Evolutionary conservation across 371 early-diverging fungal species (phyloP).

Genomic region (Paramicrosporidium saccamoebae): DNA sequence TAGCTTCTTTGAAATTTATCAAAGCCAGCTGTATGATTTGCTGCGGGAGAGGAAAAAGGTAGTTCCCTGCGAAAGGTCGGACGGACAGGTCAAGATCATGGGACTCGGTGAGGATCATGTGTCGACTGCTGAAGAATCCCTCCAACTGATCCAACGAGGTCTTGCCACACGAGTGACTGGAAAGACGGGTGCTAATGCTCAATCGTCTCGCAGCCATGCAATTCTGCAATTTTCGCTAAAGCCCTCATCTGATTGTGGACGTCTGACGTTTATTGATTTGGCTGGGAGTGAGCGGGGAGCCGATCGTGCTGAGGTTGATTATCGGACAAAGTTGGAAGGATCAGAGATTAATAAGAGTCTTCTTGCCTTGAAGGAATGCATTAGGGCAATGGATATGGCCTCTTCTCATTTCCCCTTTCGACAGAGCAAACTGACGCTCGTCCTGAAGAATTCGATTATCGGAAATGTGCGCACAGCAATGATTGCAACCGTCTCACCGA

Average conservation of each 20-base stretch:
- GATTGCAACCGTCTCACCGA: conserved; percentile 87
- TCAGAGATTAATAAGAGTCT: conserved; percentile 94
- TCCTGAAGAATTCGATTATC: conserved; percentile 86
- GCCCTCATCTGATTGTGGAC: conserved; percentile 21
- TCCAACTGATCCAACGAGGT: conserved; percentile 69
- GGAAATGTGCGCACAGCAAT: conserved; percentile 87
- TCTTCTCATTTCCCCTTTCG: conserved; percentile 81
- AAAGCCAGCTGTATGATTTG: conserved; percentile 75
- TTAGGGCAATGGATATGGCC: conserved; percentile 73
- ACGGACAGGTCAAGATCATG: conserved; percentile 54
- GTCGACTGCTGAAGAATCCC: conserved; percentile 26
- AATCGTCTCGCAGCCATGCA: conserved; percentile 91
- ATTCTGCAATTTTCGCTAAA: conserved; percentile 76
- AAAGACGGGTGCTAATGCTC: conserved; percentile 73
- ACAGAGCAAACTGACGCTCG: conserved; percentile 86
- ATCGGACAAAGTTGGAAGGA: conserved; percentile 81
- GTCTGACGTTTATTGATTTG: conserved; percentile 86
- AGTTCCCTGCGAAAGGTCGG: conserved; percentile 80
- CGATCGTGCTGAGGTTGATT: conserved; percentile 69
- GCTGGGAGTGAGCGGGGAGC: conserved; percentile 96
- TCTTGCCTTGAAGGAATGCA: conserved; percentile 85
- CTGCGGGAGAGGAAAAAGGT: conserved; percentile 48
- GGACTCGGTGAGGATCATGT: conserved; percentile 51
- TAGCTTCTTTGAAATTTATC: conserved; percentile 88
- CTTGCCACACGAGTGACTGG: conserved; percentile 55